Evolutionary conservation across 1,284 basidiomycete genomes (phyloP).

Genomic region (Naganishia sp.): DNA sequence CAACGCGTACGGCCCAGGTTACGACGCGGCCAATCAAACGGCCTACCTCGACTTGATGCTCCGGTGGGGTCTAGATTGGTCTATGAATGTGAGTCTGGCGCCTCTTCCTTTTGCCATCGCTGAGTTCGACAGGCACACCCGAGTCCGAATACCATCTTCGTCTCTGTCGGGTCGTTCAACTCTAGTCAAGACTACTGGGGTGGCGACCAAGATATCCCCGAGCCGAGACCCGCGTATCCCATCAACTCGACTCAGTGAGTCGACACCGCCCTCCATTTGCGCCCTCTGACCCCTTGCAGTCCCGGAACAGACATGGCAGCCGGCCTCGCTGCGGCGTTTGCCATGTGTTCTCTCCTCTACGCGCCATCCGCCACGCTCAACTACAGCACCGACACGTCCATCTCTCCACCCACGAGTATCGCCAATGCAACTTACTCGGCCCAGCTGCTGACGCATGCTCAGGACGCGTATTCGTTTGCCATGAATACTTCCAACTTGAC

Average conservation of each 20-base stretch:
- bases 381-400: slow-evolving; percentile 48
- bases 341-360: slow-evolving; percentile 80
- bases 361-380: slow-evolving; percentile 59
- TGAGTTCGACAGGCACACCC: slow-evolving; percentile 72
- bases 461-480: slow-evolving; percentile 71
- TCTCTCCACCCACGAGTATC: slow-evolving; percentile 65
- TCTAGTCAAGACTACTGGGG: slow-evolving; percentile 72
- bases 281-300: slow-evolving; percentile 40
- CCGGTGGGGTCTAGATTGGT: slow-evolving; percentile 87
- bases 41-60: slow-evolving; percentile 82
- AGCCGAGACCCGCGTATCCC: slow-evolving; percentile 70
- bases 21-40: slow-evolving; percentile 78
- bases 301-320: slow-evolving; percentile 90
- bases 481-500: slow-evolving; percentile 58
- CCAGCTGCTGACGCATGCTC: slow-evolving; percentile 70
- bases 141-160: slow-evolving; percentile 68
- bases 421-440: slow-evolving; percentile 71
- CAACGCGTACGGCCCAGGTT: slow-evolving; percentile 73
- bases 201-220: slow-evolving; percentile 76
- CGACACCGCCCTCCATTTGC: neutral
- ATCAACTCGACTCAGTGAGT: slow-evolving; percentile 66
- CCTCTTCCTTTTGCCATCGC: neutral
- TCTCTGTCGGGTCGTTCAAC: slow-evolving; percentile 70
- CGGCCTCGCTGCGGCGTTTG: slow-evolving; percentile 77
- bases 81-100: slow-evolving; percentile 67